Conservation (phyloP, 345 rosid species). For the Aquilaria yunnanensis region DNA sequence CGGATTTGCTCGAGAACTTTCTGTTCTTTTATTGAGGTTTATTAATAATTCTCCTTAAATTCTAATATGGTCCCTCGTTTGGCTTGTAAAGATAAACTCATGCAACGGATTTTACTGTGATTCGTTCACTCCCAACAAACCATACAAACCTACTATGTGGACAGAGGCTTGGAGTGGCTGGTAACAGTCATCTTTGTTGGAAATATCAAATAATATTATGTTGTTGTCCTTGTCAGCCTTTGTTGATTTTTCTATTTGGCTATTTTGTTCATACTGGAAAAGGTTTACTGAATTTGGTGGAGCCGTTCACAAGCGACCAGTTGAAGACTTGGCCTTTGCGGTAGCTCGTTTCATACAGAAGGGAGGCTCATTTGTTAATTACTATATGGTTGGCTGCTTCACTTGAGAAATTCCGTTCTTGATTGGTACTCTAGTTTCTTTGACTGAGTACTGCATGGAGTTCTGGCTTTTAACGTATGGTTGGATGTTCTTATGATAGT, state of each 20-base stretch:
- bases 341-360: conserved; percentile 84
- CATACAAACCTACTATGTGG: conserved; percentile 88
- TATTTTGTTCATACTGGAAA: conserved; percentile 11
- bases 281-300: conserved; percentile 97
- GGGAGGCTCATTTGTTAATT: conserved; percentile 85
- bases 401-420: not conserved
- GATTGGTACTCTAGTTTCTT: too few species aligned
- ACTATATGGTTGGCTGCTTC: conserved; percentile 76
- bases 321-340: conserved; percentile 92
- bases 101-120: conserved; percentile 97
- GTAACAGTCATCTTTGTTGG: conserved; percentile 28
- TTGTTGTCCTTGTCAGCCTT: not conserved
- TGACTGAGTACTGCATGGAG: not conserved
- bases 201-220: not conserved
- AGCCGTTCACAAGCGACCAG: conserved; percentile 67
- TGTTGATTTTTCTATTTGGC: conserved; percentile 2
- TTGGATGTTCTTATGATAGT: conserved; percentile 41
- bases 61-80: too few species aligned
- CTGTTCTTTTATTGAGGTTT: too few species aligned
- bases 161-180: conserved; percentile 99
- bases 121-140: conserved; percentile 77
- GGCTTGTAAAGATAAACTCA: conserved; percentile 54
- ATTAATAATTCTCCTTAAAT: too few species aligned
- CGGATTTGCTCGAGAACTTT: too few species aligned
- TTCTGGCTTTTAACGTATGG: conserved; percentile 1